phyloP scores from a whole-genome alignment of 345 rosid species.

The Gynandropsis gynandra region DNA sequence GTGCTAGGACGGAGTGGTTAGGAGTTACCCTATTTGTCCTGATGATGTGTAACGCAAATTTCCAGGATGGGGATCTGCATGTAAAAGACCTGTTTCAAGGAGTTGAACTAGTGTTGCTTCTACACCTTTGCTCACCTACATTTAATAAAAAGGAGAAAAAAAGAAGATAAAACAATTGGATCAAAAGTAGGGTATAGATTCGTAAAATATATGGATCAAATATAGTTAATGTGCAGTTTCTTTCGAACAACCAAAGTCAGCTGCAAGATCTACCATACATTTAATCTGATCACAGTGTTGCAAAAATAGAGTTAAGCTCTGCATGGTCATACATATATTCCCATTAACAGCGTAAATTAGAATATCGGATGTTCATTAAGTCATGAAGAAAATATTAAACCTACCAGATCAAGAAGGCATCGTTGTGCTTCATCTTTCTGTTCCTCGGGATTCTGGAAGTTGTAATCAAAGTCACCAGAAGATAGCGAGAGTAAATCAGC shows the following conservation, averaged over 20 bases:
- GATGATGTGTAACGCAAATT: conserved; percentile 77
- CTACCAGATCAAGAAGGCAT: conserved; percentile 77
- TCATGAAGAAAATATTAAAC: conserved; percentile 17
- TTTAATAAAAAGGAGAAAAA: conserved; percentile 10
- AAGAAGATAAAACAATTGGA: conserved; percentile 17
- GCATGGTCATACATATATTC: conserved; percentile 8
- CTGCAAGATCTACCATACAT: conserved; percentile 8
- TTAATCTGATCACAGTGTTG: background rate
- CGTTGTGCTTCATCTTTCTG: conserved; percentile 56
- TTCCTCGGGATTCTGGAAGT: conserved; percentile 38
- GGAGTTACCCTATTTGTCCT: conserved; percentile 73
- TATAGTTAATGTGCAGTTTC: conserved; percentile 7
- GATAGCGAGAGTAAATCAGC: conserved; percentile 51
- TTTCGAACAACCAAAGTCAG: conserved; percentile 13
- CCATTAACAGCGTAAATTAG: background rate
- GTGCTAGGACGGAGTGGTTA: conserved; percentile 9
- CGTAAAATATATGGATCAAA: background rate
- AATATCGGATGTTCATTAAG: conserved; percentile 6
- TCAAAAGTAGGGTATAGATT: background rate
- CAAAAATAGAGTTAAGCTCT: conserved; percentile 2
- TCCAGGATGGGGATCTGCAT: conserved; percentile 99
- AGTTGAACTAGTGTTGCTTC: conserved; percentile 91
- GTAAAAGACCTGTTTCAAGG: conserved; percentile 89
- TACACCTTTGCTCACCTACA: conserved; percentile 84
- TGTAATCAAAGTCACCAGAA: conserved; percentile 31